A percentile compares a stretch with the other conserved stretches of the same genome.
Evolutionary conservation across 2,329 filamentous ascomycete species (phyloP).

Genomic region (Arthrobotrys iridis): DNA sequence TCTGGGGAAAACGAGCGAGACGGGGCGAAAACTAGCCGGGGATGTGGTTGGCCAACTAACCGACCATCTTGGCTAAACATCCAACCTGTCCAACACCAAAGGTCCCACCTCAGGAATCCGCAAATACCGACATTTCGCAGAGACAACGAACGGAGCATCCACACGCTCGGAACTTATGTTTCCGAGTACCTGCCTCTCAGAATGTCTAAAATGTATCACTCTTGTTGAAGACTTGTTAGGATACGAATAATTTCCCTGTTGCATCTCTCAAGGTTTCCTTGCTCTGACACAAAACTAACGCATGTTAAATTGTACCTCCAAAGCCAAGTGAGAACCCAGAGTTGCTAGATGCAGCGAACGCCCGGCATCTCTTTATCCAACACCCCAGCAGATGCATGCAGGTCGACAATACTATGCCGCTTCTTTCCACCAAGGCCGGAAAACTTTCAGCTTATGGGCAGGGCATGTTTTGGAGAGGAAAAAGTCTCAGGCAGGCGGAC

Average conservation of each 20-base stretch:
- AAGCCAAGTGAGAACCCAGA: slow-evolving; percentile 1
- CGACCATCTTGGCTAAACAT: slow-evolving; percentile 45
- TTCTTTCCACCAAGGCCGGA: slow-evolving; percentile 38
- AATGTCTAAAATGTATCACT: neutral
- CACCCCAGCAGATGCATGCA: slow-evolving; percentile 51
- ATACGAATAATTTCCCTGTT: neutral
- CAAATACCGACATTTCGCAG: slow-evolving; percentile 11
- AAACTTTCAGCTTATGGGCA: slow-evolving; percentile 20
- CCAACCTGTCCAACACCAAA: slow-evolving; percentile 49
- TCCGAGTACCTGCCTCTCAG: neutral
- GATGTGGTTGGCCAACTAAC: slow-evolving; percentile 47
- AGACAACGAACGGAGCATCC: slow-evolving; percentile 3
- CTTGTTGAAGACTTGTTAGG: neutral
- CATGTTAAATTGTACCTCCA: neutral
- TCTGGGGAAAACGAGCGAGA: slow-evolving; percentile 41
- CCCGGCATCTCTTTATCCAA: slow-evolving; percentile 50
- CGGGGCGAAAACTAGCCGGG: slow-evolving; percentile 18
- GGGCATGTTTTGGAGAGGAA: neutral
- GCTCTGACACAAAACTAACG: slow-evolving; percentile 10
- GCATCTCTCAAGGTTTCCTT: neutral
- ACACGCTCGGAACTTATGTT: slow-evolving; percentile 16
- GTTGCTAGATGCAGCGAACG: slow-evolving; percentile 26
- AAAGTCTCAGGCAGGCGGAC: slow-evolving; percentile 13
- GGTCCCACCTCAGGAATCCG: slow-evolving; percentile 13
- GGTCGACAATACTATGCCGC: slow-evolving; percentile 52